Conservation (phyloP, 768 basidiomycete genomes). For the Boletus insuetus region DNA sequence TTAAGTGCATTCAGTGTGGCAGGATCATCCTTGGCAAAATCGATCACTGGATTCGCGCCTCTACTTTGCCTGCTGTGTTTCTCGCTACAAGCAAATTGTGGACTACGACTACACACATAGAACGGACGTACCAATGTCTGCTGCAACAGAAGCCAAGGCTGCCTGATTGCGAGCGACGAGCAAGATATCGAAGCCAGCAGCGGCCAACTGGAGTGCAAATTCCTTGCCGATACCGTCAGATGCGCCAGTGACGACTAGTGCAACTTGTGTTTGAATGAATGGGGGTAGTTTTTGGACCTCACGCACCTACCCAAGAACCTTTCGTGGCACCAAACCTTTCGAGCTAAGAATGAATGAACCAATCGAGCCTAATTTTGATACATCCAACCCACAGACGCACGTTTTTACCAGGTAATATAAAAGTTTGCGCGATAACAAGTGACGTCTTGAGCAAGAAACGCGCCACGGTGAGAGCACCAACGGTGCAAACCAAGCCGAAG, state of each 20-base stretch:
- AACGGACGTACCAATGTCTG: constrained; percentile 74
- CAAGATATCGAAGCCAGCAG: constrained; percentile 83
- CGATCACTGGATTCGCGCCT: constrained; percentile 68
- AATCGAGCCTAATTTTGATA: not conserved
- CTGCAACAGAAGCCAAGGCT: constrained; percentile 60
- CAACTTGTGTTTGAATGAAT: not conserved
- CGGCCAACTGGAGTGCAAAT: constrained; percentile 86
- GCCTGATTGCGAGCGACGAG: constrained; percentile 74
- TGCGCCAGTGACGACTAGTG: constrained; percentile 82
- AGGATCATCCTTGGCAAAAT: constrained; percentile 64
- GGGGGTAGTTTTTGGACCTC: not conserved
- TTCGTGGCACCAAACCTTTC: constrained; percentile 78
- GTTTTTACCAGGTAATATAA: constrained; percentile 64
- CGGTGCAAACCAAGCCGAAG: constrained; percentile 34
- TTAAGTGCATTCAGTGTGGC: constrained; percentile 53
- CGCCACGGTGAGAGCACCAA: constrained; percentile 56
- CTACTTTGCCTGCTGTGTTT: constrained; percentile 44
- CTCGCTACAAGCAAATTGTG: too few relatives aligned
- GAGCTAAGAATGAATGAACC: constrained; percentile 44
- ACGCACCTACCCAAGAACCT: constrained; percentile 80
- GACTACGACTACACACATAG: too few relatives aligned
- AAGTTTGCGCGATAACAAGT: constrained; percentile 68
- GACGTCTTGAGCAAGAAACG: constrained; percentile 57
- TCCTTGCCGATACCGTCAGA: constrained; percentile 96
- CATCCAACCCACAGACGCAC: constrained; percentile 33